A percentile compares a stretch with the other conserved stretches of the same genome.
Evolutionary conservation across 2,329 filamentous ascomycete genomes (phyloP).

Genomic region (Ophiosphaerella narmari): DNA sequence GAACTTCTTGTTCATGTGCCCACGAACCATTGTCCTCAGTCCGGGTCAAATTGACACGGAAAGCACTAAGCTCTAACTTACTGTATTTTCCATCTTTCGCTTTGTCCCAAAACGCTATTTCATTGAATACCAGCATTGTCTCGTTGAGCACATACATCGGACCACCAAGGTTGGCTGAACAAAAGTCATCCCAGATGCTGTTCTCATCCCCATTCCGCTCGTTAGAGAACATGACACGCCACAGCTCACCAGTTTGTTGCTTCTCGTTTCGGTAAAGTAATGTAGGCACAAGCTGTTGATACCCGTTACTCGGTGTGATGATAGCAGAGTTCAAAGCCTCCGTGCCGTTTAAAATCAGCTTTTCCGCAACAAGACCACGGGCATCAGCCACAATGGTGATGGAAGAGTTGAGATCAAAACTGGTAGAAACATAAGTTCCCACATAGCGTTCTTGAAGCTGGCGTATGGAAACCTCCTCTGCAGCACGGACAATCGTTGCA

Average conservation of each 20-base stretch:
- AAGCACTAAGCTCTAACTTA: conserved; percentile 40
- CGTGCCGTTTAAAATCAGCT: conserved; percentile 38
- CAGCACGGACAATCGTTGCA: conserved; percentile 34
- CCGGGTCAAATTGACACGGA: conserved; percentile 33
- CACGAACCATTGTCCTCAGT: neutral
- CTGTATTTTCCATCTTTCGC: conserved; percentile 17
- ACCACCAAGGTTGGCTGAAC: conserved; percentile 38
- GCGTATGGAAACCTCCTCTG: conserved; percentile 37
- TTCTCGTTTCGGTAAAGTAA: conserved; percentile 32
- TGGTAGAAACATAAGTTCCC: conserved; percentile 28
- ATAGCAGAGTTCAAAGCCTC: conserved; percentile 22
- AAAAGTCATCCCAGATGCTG: conserved; percentile 44
- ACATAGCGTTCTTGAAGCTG: conserved; percentile 34
- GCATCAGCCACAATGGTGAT: conserved; percentile 30
- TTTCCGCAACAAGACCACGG: conserved; percentile 33
- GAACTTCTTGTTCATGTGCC: conserved; percentile 4
- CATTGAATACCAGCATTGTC: conserved; percentile 24
- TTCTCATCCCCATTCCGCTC: conserved; percentile 14
- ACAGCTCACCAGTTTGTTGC: conserved; percentile 39
- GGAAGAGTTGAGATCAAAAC: conserved; percentile 30
- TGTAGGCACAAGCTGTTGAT: conserved; percentile 34
- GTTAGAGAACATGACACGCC: conserved; percentile 31
- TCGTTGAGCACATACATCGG: conserved; percentile 39
- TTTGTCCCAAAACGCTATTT: conserved; percentile 43
- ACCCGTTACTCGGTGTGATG: conserved; percentile 5